phyloP scores from a whole-genome alignment of 106 monocot species.

The Allium sativum region DNA sequence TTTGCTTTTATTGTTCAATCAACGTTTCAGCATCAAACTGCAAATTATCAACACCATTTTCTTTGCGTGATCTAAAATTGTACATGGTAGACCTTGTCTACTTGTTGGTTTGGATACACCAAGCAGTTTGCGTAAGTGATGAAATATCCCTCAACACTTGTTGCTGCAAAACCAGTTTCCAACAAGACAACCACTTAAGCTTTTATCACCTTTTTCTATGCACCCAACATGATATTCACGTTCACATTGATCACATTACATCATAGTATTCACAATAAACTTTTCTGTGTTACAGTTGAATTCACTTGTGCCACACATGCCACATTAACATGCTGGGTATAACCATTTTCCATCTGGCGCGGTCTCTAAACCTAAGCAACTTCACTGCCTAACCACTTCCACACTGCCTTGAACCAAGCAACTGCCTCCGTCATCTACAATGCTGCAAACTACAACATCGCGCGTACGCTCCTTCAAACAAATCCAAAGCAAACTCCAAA shows the following conservation, averaged over 20 bases:
- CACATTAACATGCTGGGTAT: slow-evolving; percentile 57
- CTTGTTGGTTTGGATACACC: slow-evolving; percentile 39
- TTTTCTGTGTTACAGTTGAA: slow-evolving; percentile 28
- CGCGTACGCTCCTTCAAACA: too few species aligned
- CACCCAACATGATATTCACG: slow-evolving; percentile 59
- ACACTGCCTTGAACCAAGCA: too few species aligned
- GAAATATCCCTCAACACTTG: slow-evolving; percentile 52
- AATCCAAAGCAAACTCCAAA: too few species aligned
- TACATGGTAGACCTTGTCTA: slow-evolving; percentile 45
- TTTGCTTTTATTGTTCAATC: slow-evolving; percentile 46
- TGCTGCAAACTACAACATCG: too few species aligned
- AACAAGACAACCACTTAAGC: slow-evolving; percentile 20
- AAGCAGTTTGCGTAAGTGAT: slow-evolving; percentile 32
- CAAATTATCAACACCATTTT: slow-evolving; percentile 14
- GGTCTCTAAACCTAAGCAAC: slow-evolving; percentile 30
- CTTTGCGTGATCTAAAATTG: slow-evolving; percentile 35
- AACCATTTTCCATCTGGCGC: slow-evolving; percentile 62
- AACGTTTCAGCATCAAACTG: slow-evolving; percentile 20
- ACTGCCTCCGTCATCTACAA: too few species aligned
- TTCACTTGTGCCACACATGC: slow-evolving; percentile 43
- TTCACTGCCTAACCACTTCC: too few species aligned
- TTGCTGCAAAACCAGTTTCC: slow-evolving; percentile 61
- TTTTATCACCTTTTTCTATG: slow-evolving; percentile 11
- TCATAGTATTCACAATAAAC: slow-evolving; percentile 37
- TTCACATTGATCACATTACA: slow-evolving; percentile 65